Percentiles rank a stretch among this genome's conserved stretches.
These are phyloP conservation scores for Gastrolobium bilobum DNA, from an alignment of 306 rosid species.

Conservation along the genomic window DNA sequence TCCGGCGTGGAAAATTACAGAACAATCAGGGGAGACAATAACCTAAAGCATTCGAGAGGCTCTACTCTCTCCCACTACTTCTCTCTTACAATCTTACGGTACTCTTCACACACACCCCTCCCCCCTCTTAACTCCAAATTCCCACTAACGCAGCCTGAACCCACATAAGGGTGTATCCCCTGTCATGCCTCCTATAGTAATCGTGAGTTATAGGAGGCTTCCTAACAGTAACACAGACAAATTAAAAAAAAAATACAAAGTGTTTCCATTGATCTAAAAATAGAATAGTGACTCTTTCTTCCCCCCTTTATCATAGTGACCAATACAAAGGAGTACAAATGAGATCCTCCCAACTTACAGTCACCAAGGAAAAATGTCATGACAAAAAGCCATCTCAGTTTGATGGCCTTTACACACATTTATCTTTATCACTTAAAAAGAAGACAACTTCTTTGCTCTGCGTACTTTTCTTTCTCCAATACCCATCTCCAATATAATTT, in stretches of 20 bases:
- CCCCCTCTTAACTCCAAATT: too few species aligned
- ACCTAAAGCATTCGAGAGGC: too few species aligned
- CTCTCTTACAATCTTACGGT: too few species aligned
- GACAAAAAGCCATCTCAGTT: background rate
- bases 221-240: background rate
- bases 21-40: too few species aligned
- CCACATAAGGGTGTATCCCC: too few species aligned
- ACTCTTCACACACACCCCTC: too few species aligned
- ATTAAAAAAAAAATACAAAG: background rate
- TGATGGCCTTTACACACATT: background rate
- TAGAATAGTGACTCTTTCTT: slow-evolving; percentile 12
- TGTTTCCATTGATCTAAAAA: background rate
- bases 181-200: too few species aligned
- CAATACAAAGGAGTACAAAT: slow-evolving; percentile 21
- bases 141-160: too few species aligned
- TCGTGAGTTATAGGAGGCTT: too few species aligned
- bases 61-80: too few species aligned
- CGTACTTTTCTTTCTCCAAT: slow-evolving; percentile 23
- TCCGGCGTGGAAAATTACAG: too few species aligned
- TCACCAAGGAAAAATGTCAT: background rate
- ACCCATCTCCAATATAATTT: slow-evolving; percentile 13
- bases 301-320: slow-evolving; percentile 13
- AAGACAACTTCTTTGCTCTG: background rate
- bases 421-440: background rate
- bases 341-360: slow-evolving; percentile 8